Base-by-base conservation (phyloP, 2,329 filamentous ascomycete species). In the Alternaria triticimaculans region DNA sequence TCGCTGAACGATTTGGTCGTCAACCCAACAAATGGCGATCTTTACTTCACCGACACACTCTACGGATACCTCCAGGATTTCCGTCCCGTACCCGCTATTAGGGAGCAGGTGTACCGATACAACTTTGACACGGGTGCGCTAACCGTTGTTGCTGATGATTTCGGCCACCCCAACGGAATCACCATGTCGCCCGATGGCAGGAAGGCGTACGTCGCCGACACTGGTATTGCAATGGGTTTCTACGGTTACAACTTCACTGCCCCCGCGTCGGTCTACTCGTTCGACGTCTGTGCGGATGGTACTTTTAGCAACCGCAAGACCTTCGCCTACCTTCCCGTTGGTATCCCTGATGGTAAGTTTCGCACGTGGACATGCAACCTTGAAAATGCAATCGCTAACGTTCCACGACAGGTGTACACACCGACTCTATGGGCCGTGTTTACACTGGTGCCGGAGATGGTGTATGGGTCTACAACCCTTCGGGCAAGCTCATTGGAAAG, bases 381-480 rank as follows among this genome's bases (percentile, higher is more conserved):
- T 12, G 15, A 60, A 23, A 60, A 23, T 33, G 23, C 23, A 41
- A 15, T 21, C 18, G 58, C 58, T 67, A 46, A 67, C 58, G 43
- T 23, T 25, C 14, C 30, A 20, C 12, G 28, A 53, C n/a, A 68
- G 67, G 65, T 50, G 63, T 73, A 5, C 67, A 72, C 56, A 67
- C 66, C 23, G 72, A 73, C 33, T 71, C 69, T 11, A 77, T 83
- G 12, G 87, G 87, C 2, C 87, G 88, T 55, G 82, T 90, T 3
- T 89, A 84, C 66, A 78, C 81, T 43, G 84, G 82, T 0, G 84
- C 83, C 60, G 81, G 79, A 4, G 84, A 84, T 60, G 85, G 85
- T 11, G 75, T 87, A n/a, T 83, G 85, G 63, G 79, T 87, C 3
- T 87, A 82, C 80, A 83, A 77, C 49, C 63, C 80, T 2, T 81